Evolutionary conservation across 345 rosid species (phyloP), one percentile per base, ranked within the genome.

Genomic region (Linum lewisii): DNA sequence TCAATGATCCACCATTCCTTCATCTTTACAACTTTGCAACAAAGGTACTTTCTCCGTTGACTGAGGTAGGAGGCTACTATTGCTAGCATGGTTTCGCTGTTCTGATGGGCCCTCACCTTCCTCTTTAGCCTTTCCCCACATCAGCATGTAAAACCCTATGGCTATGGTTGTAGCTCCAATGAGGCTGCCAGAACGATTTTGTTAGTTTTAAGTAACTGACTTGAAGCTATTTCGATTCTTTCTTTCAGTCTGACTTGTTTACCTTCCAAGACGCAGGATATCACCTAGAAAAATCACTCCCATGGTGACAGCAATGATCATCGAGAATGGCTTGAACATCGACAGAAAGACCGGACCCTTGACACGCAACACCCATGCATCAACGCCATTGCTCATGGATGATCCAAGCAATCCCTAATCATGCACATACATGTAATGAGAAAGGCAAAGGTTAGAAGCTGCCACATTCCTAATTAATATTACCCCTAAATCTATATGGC

Each of bases 121-220:
- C 67, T 91, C 92, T 63, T 81, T 86, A 6, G 81, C 71, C 72
- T 91, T 88, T 10, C 98, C 96, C 98, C 98, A 91, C 81, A 91
- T 82, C 18, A 88, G 90, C 1, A 82, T 83, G 54, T 88, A 88
- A 63, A 91, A 91, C 44, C 98, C 96, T 0, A 81, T 37, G 1
- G 96, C 78, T 69, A 91, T 86, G 21, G 81, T 71, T 1, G 78
- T 73, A 58, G 95, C 95, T 24, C 96, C 97, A 2, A 85, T 70
- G 16, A 87, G 63, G 59, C 97, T 87, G 80, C 61, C 57, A 37
- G n/a, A n/a, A n/a, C n/a, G n/a, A n/a, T n/a, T n/a, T n/a, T n/a
- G n/a, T n/a, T n/a, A n/a, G n/a, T n/a, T n/a, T n/a, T n/a, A n/a
- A n/a, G n/a, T n/a, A n/a, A n/a, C n/a, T n/a, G n/a, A n/a, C n/a